A percentile compares a stretch with the other conserved stretches of the same genome.
Conservation (phyloP, 306 rosid species). For the Calophaca sinica region DNA sequence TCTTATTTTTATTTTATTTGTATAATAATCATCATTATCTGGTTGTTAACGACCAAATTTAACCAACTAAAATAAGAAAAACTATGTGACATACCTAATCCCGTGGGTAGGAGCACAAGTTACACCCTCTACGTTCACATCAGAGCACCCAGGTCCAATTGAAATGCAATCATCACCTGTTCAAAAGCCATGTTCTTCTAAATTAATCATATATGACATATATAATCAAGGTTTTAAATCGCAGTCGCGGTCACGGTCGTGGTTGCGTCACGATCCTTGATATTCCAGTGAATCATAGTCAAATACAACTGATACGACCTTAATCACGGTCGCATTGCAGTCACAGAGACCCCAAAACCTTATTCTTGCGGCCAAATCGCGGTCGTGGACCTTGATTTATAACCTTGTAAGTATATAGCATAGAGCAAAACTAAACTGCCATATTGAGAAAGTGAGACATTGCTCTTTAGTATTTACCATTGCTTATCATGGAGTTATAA, state of each 20-base stretch:
- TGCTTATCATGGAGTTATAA: constrained; percentile 77
- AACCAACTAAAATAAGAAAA: constrained; percentile 31
- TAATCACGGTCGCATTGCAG: too few species aligned
- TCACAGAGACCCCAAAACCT: too few species aligned
- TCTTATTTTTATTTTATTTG: neutral
- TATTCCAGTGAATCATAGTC: too few species aligned
- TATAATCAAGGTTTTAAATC: too few species aligned
- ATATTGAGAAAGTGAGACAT: constrained; percentile 14
- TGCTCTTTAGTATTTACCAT: constrained; percentile 56
- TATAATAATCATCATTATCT: constrained; percentile 11
- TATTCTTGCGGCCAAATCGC: too few species aligned
- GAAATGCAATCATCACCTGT: constrained; percentile 97
- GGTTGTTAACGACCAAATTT: constrained; percentile 31
- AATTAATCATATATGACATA: constrained; percentile 34
- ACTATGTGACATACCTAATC: constrained; percentile 67
- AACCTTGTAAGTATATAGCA: neutral
- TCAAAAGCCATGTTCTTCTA: constrained; percentile 24
- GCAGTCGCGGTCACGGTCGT: too few species aligned
- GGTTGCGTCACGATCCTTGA: too few species aligned
- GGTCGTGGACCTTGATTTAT: too few species aligned
- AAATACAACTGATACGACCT: too few species aligned
- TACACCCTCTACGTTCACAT: constrained; percentile 83
- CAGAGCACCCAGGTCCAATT: constrained; percentile 83
- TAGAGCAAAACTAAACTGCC: constrained; percentile 7
- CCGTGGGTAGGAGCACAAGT: constrained; percentile 98